These are phyloP conservation scores for Zoysia japonica DNA, from an alignment of 176 grass and related monocot species.

Conservation along the genomic window DNA sequence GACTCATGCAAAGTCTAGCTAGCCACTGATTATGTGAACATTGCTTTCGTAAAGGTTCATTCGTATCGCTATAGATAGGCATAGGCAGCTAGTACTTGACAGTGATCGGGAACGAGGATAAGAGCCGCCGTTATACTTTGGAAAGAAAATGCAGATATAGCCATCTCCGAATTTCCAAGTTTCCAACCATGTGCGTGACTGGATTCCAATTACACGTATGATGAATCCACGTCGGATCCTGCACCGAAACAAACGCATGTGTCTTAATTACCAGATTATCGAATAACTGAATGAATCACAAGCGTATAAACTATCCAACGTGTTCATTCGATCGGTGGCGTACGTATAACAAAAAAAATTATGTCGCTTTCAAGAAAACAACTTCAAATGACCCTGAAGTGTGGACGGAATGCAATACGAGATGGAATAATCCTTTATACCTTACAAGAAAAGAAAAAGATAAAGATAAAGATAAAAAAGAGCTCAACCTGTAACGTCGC, in stretches of 20 bases:
- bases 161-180: neutral
- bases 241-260: neutral
- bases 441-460: conserved; percentile 7
- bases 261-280: neutral
- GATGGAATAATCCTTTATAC: conserved; percentile 22
- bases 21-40: neutral
- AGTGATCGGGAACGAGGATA: no score
- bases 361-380: conserved; percentile 40
- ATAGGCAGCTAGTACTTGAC: no score
- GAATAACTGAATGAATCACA: conserved; percentile 11
- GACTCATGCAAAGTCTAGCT: neutral
- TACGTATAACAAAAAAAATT: neutral
- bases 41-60: neutral
- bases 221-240: neutral
- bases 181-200: neutral
- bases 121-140: neutral
- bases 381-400: conserved; percentile 26
- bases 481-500: neutral
- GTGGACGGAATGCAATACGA: conserved; percentile 21
- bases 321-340: neutral
- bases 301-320: neutral
- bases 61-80: no score
- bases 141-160: neutral
- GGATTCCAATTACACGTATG: conserved; percentile 15
- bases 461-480: neutral